phyloP scores from a whole-genome alignment of 345 rosid genomes.

The Noccaea caerulescens region DNA sequence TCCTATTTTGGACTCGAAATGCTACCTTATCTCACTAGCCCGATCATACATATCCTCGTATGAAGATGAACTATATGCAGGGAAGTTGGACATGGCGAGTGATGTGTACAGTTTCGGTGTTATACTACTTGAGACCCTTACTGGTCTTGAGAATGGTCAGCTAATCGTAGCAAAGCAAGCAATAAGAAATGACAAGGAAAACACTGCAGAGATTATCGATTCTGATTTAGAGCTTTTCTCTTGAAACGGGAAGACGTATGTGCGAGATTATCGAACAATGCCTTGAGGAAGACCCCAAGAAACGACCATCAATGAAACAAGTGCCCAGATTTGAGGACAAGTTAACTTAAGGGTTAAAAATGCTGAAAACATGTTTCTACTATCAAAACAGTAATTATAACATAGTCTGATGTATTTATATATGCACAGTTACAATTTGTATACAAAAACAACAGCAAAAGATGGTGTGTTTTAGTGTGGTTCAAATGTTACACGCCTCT shows the following conservation, averaged over 20 bases:
- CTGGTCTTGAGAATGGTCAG: neutral
- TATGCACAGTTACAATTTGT: constrained; percentile 17
- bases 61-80: neutral
- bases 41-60: too few relatives aligned
- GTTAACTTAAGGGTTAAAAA: neutral
- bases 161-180: neutral
- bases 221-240: constrained; percentile 14
- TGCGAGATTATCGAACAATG: constrained; percentile 11
- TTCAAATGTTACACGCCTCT: constrained; percentile 35
- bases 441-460: constrained; percentile 6
- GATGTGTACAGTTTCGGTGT: constrained; percentile 27
- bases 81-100: neutral
- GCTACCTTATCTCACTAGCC: too few relatives aligned
- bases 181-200: neutral
- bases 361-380: constrained; percentile 11
- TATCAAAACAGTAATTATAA: neutral
- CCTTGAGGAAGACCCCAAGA: constrained; percentile 5
- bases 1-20: too few relatives aligned
- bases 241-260: neutral
- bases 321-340: constrained; percentile 14
- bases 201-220: constrained; percentile 4
- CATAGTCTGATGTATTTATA: neutral
- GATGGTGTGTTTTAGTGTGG: neutral
- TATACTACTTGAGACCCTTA: constrained; percentile 9
- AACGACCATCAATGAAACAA: constrained; percentile 30